These are phyloP conservation scores for Lodderomyces parapsilosis DNA, from an alignment of 1,139 yeast species.

Conservation along the genomic window DNA sequence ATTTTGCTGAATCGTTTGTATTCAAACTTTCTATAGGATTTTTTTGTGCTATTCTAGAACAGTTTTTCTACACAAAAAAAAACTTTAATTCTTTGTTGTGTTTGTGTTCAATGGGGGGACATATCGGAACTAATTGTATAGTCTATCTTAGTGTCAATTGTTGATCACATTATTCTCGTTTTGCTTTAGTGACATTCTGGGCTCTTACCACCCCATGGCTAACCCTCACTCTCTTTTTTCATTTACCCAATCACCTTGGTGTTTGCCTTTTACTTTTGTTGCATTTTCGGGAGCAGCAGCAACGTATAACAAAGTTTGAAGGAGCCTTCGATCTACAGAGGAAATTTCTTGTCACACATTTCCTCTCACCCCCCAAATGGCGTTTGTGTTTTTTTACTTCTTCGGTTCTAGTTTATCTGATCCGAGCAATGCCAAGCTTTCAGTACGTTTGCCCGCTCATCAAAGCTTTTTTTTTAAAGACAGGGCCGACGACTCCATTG, in stretches of 20 bases:
- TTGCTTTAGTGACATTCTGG: background rate
- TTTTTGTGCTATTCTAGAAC: too few relatives aligned
- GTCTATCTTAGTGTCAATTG: background rate
- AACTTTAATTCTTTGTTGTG: background rate
- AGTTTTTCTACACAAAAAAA: background rate
- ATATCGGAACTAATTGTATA: background rate
- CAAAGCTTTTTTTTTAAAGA: background rate
- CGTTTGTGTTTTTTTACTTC: background rate
- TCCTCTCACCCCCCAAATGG: background rate
- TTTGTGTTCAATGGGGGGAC: conserved; percentile 1
- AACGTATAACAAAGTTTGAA: background rate
- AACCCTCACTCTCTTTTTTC: background rate
- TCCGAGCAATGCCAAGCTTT: conserved; percentile 1
- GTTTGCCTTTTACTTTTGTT: background rate
- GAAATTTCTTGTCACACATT: background rate
- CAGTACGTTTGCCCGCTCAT: background rate
- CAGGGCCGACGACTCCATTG: background rate
- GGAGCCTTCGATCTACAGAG: background rate
- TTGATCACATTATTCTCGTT: background rate
- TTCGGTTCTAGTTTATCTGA: background rate
- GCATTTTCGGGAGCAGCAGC: background rate
- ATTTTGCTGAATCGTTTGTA: too few relatives aligned
- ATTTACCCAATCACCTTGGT: too few relatives aligned
- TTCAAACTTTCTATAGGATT: too few relatives aligned
- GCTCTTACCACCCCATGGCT: background rate